These are phyloP conservation scores for Wickerhamomyces chambardii DNA, from an alignment of 805 yeast species.

Conservation along the genomic window DNA sequence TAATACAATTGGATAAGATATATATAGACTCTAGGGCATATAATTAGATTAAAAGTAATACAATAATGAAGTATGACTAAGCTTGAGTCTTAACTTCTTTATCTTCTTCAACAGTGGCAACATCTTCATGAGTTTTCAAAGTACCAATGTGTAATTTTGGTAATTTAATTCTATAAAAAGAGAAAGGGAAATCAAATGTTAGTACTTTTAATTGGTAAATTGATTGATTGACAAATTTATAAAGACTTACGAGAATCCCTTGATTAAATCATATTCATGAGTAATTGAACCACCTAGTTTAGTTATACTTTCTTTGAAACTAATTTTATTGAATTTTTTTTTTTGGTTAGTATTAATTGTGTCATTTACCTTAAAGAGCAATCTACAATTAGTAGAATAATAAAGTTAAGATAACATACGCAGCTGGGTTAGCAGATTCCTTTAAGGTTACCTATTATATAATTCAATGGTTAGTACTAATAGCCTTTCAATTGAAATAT, in stretches of 20 bases:
- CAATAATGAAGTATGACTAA: no score
- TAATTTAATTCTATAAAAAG: slow-evolving; percentile 28
- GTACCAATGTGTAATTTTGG: slow-evolving; percentile 40
- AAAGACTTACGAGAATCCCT: slow-evolving; percentile 46
- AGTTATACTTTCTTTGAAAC: slow-evolving; percentile 38
- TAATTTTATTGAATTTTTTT: slow-evolving; percentile 17
- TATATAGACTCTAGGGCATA: no score
- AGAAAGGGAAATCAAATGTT: neutral
- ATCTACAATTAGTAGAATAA: no score
- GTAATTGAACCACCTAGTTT: slow-evolving; percentile 53
- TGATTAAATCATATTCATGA: slow-evolving; percentile 54
- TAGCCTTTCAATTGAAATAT: no score
- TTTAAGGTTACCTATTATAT: slow-evolving; percentile 26
- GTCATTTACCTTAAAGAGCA: no score
- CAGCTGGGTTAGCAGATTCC: slow-evolving; percentile 20
- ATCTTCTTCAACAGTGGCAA: slow-evolving; percentile 60
- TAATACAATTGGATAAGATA: no score
- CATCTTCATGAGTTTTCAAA: slow-evolving; percentile 39
- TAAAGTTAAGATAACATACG: slow-evolving; percentile 13
- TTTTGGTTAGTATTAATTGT: slow-evolving; percentile 1
- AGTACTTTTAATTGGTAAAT: no score
- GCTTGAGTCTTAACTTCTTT: slow-evolving; percentile 44
- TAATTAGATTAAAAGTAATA: no score
- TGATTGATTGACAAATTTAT: no score
- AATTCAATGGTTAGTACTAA: neutral